These are phyloP conservation scores for Nematodospora valgi DNA, from an alignment of 805 yeast genomes.

Conservation along the genomic window DNA sequence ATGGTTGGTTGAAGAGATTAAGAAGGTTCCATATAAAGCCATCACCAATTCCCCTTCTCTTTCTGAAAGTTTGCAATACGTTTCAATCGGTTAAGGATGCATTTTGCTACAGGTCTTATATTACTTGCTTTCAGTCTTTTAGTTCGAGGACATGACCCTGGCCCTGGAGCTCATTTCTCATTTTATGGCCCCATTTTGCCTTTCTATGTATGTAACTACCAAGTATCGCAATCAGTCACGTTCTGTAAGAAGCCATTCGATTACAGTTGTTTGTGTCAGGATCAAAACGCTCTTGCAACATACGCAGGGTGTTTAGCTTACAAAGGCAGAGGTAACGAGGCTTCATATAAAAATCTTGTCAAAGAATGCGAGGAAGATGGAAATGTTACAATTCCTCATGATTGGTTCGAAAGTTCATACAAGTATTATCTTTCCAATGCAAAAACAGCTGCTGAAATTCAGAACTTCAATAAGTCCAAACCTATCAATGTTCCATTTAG, in stretches of 20 bases:
- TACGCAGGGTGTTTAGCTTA: constrained; percentile 25
- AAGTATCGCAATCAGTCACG: constrained; percentile 2
- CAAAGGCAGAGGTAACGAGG: constrained; percentile 2
- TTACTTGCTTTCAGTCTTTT: too few species aligned
- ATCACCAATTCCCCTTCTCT: too few species aligned
- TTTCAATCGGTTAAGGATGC: too few species aligned
- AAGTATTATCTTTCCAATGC: constrained; percentile 15
- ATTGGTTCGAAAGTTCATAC: constrained; percentile 14
- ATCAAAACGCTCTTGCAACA: constrained; percentile 26
- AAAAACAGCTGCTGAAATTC: constrained; percentile 14
- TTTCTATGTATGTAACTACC: constrained; percentile 5
- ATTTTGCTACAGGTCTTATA: too few species aligned
- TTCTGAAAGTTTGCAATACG: too few species aligned
- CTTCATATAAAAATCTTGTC: background rate
- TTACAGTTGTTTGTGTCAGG: constrained; percentile 21
- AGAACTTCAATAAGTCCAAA: constrained; percentile 18
- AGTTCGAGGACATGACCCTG: too few species aligned
- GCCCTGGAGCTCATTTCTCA: too few species aligned
- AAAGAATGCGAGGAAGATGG: constrained; percentile 16
- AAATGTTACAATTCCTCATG: constrained; percentile 18
- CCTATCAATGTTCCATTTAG: constrained; percentile 22
- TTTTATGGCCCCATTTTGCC: too few species aligned
- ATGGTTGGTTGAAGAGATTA: too few species aligned
- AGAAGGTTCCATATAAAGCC: too few species aligned
- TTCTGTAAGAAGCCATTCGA: constrained; percentile 5